Percentiles rank a stretch among this genome's conserved stretches.
phyloP scores from a whole-genome alignment of 2,329 filamentous ascomycete species.

The Fusarium papillatum region DNA sequence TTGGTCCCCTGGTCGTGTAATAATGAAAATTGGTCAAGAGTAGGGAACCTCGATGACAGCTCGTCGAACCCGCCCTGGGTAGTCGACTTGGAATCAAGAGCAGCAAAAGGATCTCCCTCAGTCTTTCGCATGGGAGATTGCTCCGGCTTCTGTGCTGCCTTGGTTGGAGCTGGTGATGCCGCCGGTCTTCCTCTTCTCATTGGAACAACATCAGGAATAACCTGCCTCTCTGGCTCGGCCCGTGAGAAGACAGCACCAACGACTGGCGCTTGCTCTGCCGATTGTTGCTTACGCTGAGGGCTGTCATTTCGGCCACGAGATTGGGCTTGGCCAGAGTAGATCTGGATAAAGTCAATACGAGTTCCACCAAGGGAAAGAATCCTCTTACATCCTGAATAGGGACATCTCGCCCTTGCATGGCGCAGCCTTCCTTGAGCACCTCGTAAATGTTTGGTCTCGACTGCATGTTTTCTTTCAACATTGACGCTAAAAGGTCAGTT shows the following conservation, averaged over 20 bases:
- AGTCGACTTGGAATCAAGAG: slow-evolving; percentile 76
- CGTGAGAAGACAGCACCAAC: slow-evolving; percentile 88
- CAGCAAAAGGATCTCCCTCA: slow-evolving; percentile 88
- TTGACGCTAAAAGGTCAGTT: slow-evolving; percentile 73
- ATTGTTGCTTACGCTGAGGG: slow-evolving; percentile 67
- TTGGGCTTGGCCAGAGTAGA: slow-evolving; percentile 75
- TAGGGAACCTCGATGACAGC: slow-evolving; percentile 87
- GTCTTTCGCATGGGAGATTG: slow-evolving; percentile 75
- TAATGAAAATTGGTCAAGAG: slow-evolving; percentile 92
- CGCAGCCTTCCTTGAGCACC: slow-evolving; percentile 87
- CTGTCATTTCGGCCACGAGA: slow-evolving; percentile 70
- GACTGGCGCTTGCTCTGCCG: slow-evolving; percentile 67
- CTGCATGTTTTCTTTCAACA: slow-evolving; percentile 88
- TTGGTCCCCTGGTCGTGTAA: slow-evolving; percentile 87
- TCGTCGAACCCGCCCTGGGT: slow-evolving; percentile 76
- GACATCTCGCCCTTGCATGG: slow-evolving; percentile 88
- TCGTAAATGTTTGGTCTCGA: slow-evolving; percentile 93
- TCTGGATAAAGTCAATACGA: slow-evolving; percentile 61
- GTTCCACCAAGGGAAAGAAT: background rate
- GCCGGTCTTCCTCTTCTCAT: slow-evolving; percentile 87
- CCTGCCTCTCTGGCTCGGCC: slow-evolving; percentile 77
- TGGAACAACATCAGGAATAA: slow-evolving; percentile 89
- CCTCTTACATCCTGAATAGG: slow-evolving; percentile 89
- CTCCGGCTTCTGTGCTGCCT: slow-evolving; percentile 63
- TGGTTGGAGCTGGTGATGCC: slow-evolving; percentile 50